These are phyloP conservation scores for Cardiospermum halicacabum DNA, from an alignment of 345 rosid genomes.

Conservation along the genomic window DNA sequence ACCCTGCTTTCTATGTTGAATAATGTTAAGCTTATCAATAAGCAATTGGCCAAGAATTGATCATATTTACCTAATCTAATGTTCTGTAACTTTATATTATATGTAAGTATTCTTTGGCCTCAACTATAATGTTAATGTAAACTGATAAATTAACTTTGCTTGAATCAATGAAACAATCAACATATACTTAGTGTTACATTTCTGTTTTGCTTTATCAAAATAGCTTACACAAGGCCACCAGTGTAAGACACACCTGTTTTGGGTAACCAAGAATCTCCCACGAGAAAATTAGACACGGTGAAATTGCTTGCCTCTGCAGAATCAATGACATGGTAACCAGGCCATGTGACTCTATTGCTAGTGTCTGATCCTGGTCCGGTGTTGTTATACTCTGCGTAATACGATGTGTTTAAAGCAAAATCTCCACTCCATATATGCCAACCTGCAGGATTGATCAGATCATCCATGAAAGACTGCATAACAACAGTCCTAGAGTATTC, in stretches of 20 bases:
- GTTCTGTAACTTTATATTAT: no score
- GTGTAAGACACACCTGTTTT: slow-evolving; percentile 55
- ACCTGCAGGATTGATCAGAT: slow-evolving; percentile 58
- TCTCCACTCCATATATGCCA: slow-evolving; percentile 64
- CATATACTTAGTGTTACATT: neutral
- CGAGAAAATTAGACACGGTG: slow-evolving; percentile 51
- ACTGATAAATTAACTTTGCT: neutral
- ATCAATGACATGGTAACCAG: slow-evolving; percentile 53
- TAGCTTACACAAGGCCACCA: slow-evolving; percentile 27
- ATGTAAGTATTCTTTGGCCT: neutral
- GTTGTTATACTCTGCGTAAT: slow-evolving; percentile 68
- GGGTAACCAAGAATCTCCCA: slow-evolving; percentile 69
- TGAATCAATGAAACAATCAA: neutral
- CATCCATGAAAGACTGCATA: slow-evolving; percentile 49
- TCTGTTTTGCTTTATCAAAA: slow-evolving; percentile 2
- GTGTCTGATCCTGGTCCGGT: slow-evolving; percentile 66
- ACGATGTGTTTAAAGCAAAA: slow-evolving; percentile 64
- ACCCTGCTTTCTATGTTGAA: slow-evolving; percentile 18
- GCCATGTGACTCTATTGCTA: slow-evolving; percentile 57
- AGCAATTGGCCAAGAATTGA: slow-evolving; percentile 26
- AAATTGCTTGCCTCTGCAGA: slow-evolving; percentile 66
- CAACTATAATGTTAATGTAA: neutral
- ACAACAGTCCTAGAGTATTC: slow-evolving; percentile 68
- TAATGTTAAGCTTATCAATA: slow-evolving; percentile 35
- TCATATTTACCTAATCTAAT: neutral